Conservation (phyloP, 352 stramenopile species). For the Stephanocyclus meneghinianus region DNA sequence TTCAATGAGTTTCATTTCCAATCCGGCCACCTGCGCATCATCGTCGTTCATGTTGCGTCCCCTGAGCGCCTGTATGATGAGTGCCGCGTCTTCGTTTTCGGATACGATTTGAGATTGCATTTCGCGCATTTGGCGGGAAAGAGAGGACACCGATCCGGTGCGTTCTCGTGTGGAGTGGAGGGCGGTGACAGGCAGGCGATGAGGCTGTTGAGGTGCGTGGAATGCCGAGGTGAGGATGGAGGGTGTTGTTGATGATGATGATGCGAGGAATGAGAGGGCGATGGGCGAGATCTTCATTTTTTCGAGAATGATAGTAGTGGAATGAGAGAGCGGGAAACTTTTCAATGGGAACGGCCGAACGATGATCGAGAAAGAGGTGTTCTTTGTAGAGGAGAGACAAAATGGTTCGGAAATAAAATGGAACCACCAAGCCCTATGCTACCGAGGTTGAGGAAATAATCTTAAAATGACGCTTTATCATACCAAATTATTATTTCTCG, state of each 20-base stretch:
- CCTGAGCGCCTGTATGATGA: slow-evolving; percentile 78
- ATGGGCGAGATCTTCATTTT: slow-evolving; percentile 6
- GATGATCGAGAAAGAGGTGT: too few species aligned
- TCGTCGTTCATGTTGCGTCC: slow-evolving; percentile 82
- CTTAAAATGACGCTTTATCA: too few species aligned
- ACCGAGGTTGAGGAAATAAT: too few species aligned
- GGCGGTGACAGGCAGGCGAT: not conserved
- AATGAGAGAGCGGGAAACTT: too few species aligned
- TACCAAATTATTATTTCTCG: too few species aligned
- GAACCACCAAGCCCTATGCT: too few species aligned
- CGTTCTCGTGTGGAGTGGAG: slow-evolving; percentile 6
- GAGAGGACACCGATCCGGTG: slow-evolving; percentile 36
- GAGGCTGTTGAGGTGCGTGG: not conserved
- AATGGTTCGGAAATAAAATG: too few species aligned
- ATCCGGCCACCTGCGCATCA: slow-evolving; percentile 59
- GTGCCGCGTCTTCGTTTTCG: slow-evolving; percentile 69
- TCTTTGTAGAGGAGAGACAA: too few species aligned
- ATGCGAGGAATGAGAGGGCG: not conserved
- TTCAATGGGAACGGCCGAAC: too few species aligned
- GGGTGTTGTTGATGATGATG: not conserved
- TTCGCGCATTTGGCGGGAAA: slow-evolving; percentile 66
- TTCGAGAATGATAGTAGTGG: not conserved
- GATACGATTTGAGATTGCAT: slow-evolving; percentile 63
- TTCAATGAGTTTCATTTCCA: slow-evolving; percentile 79
- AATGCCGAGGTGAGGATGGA: not conserved